A percentile compares a stretch with the other conserved stretches of the same genome.
These are phyloP conservation scores for Fraxinus platypoda DNA, from an alignment of 305 asterid species.

Conservation along the genomic window DNA sequence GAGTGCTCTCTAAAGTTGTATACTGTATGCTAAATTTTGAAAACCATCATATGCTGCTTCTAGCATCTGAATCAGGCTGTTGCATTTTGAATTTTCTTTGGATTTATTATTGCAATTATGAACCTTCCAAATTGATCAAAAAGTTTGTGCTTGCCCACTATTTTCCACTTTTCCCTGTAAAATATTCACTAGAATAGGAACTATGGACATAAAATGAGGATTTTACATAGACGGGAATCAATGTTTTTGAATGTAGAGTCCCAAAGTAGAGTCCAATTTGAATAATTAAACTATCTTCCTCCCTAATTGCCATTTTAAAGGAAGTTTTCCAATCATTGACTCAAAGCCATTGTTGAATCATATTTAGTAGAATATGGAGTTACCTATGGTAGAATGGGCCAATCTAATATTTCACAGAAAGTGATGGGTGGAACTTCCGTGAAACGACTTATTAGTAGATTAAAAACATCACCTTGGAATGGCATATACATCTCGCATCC, in stretches of 20 bases:
- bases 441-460: conserved; percentile 1
- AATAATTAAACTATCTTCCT: neutral
- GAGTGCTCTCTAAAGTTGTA: conserved; percentile 20
- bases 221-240: neutral
- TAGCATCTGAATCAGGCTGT: conserved; percentile 11
- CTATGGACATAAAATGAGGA: neutral
- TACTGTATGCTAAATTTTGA: conserved; percentile 5
- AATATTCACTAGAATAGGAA: neutral
- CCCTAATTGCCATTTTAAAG: neutral
- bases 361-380: neutral
- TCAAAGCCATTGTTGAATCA: neutral
- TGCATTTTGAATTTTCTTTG: neutral
- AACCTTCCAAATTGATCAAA: conserved; percentile 7
- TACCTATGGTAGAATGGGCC: neutral
- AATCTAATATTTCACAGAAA: neutral
- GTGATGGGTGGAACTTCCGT: neutral
- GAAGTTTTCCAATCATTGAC: neutral
- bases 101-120: neutral
- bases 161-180: neutral
- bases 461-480: neutral
- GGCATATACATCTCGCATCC: conserved; percentile 1
- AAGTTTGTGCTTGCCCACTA: neutral
- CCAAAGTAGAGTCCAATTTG: neutral
- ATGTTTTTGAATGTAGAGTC: neutral
- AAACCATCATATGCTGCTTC: neutral